phyloP scores from a whole-genome alignment of 495 filamentous ascomycete genomes.

The Penicillium herquei region DNA sequence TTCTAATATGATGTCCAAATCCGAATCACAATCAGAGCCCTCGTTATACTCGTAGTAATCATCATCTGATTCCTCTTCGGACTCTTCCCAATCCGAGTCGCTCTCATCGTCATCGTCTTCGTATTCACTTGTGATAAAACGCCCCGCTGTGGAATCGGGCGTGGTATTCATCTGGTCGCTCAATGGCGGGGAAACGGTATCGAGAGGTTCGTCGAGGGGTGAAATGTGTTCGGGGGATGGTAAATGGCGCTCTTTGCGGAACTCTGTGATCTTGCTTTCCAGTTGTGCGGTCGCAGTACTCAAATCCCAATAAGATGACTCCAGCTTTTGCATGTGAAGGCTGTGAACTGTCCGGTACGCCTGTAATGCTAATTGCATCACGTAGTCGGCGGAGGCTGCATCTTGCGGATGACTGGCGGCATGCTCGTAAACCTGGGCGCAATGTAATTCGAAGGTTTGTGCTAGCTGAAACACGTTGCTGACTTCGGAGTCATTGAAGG shows the following conservation, averaged over 20 bases:
- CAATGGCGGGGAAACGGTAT: background rate
- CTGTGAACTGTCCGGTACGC: conserved; percentile 16
- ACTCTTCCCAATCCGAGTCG: conserved; percentile 11
- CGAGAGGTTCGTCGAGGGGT: background rate
- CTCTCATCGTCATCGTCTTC: conserved; percentile 12
- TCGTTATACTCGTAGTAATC: conserved; percentile 19
- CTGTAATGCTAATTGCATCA: conserved; percentile 14
- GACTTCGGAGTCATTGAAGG: conserved; percentile 1
- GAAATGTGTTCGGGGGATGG: background rate
- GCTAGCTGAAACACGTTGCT: conserved; percentile 13
- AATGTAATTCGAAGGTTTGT: conserved; percentile 13
- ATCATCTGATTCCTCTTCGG: conserved; percentile 13
- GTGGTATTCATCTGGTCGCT: background rate
- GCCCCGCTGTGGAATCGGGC: background rate
- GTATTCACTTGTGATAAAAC: background rate
- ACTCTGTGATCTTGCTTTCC: conserved; percentile 4
- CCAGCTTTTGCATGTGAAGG: conserved; percentile 13
- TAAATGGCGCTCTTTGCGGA: background rate
- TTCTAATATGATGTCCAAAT: background rate
- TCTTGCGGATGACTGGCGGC: conserved; percentile 4
- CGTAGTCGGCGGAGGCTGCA: conserved; percentile 10
- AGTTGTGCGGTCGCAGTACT: conserved; percentile 5
- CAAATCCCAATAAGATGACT: conserved; percentile 5
- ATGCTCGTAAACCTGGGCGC: conserved; percentile 13
- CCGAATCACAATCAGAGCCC: conserved; percentile 7